Conservation (phyloP, 2,329 filamentous ascomycete species). For the Stachybotrys echinatus region DNA sequence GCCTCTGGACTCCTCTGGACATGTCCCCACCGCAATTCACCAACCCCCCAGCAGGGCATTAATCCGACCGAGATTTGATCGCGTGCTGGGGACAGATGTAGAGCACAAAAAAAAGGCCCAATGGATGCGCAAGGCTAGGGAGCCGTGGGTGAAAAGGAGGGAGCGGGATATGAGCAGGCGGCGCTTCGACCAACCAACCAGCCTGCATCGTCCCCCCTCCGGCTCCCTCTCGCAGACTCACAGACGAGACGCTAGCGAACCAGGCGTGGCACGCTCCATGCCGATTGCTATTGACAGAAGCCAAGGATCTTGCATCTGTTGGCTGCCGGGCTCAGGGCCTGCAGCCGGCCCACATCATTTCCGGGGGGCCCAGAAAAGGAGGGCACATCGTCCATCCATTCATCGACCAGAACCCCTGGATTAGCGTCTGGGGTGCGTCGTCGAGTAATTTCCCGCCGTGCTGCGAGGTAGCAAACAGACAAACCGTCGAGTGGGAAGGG, state of each 20-base stretch:
- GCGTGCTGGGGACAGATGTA: not conserved
- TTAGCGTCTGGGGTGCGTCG: conserved; percentile 13
- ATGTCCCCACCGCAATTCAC: not conserved
- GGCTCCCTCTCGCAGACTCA: too few relatives aligned
- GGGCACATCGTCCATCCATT: conserved; percentile 9
- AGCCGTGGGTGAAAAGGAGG: not conserved
- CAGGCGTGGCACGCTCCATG: not conserved
- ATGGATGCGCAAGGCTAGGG: too few relatives aligned
- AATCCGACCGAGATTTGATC: not conserved
- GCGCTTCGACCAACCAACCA: not conserved
- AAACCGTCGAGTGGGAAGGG: conserved; percentile 6
- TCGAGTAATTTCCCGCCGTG: conserved; percentile 13
- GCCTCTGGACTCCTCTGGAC: not conserved
- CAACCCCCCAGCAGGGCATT: not conserved
- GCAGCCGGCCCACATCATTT: not conserved
- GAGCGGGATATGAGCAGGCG: not conserved
- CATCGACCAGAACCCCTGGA: conserved; percentile 13
- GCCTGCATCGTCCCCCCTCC: not conserved
- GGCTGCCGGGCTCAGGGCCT: not conserved
- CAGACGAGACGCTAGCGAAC: not conserved
- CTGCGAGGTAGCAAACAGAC: conserved; percentile 6
- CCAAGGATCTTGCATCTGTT: not conserved
- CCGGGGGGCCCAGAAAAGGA: not conserved
- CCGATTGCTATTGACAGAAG: not conserved
- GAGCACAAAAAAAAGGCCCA: too few relatives aligned